phyloP scores from a whole-genome alignment of 2,329 filamentous ascomycete species.

The Fusarium aywerte region DNA sequence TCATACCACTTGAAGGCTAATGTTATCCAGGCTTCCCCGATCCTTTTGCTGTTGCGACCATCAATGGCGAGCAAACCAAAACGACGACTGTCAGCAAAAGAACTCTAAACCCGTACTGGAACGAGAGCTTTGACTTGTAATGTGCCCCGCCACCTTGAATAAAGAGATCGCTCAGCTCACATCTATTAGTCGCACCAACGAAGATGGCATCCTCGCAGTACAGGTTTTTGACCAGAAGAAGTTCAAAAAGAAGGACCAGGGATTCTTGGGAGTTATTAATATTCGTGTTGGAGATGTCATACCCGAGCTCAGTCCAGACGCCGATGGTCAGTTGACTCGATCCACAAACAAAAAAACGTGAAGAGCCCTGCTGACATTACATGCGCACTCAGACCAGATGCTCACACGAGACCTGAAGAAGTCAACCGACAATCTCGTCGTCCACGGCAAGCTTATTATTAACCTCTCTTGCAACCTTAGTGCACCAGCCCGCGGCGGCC shows the following conservation, averaged over 20 bases:
- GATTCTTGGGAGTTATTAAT: constrained; percentile 97
- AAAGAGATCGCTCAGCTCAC: constrained; percentile 23
- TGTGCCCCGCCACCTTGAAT: constrained; percentile 48
- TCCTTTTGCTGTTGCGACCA: constrained; percentile 95
- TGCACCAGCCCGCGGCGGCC: constrained; percentile 69
- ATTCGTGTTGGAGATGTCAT: constrained; percentile 95
- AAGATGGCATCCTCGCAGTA: constrained; percentile 96
- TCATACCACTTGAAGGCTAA: constrained; percentile 44
- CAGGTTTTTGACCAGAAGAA: constrained; percentile 99
- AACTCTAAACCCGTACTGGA: constrained; percentile 99
- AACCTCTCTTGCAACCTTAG: constrained; percentile 93
- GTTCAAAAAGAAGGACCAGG: constrained; percentile 99
- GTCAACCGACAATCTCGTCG: constrained; percentile 96
- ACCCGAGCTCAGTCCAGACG: constrained; percentile 81
- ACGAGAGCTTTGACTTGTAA: constrained; percentile 99
- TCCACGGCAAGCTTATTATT: constrained; percentile 96
- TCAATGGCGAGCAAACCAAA: constrained; percentile 97
- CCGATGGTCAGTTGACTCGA: constrained; percentile 77
- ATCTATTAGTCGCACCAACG: constrained; percentile 78
- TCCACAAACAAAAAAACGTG: constrained; percentile 23
- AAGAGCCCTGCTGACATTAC: constrained; percentile 45
- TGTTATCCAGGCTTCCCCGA: constrained; percentile 83
- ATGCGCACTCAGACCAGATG: constrained; percentile 81
- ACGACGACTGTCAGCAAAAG: constrained; percentile 98
- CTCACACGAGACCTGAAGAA: constrained; percentile 97